phyloP scores from a whole-genome alignment of 305 asterid species.

The Caryopteris hybrid region DNA sequence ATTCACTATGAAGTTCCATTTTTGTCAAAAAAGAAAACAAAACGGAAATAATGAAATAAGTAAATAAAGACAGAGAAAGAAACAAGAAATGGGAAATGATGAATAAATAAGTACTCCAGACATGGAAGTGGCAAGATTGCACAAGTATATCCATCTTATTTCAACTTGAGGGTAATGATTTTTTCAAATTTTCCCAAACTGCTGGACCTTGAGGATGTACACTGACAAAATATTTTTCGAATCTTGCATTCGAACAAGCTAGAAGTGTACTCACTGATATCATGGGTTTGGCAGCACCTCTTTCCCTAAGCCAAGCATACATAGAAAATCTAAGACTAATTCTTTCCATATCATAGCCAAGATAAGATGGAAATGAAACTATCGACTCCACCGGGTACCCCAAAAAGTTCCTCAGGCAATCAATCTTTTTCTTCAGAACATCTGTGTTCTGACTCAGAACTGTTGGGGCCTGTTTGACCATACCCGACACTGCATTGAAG shows the following conservation, averaged over 20 bases:
- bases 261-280: slow-evolving; percentile 75
- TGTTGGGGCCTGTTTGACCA: slow-evolving; percentile 71
- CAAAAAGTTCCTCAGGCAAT: slow-evolving; percentile 41
- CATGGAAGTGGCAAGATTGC: background rate
- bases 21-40: no score
- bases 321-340: slow-evolving; percentile 57
- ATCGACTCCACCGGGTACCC: slow-evolving; percentile 73
- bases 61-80: background rate
- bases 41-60: no score
- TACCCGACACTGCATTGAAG: slow-evolving; percentile 45
- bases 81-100: background rate
- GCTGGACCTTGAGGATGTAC: slow-evolving; percentile 76
- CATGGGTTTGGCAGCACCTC: no score
- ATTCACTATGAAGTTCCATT: no score
- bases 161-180: slow-evolving; percentile 28
- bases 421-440: slow-evolving; percentile 58
- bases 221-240: slow-evolving; percentile 59
- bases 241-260: slow-evolving; percentile 66
- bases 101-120: background rate
- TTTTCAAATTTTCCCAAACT: slow-evolving; percentile 55
- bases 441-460: slow-evolving; percentile 63
- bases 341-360: slow-evolving; percentile 68
- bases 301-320: slow-evolving; percentile 77
- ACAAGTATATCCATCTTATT: slow-evolving; percentile 19
- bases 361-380: slow-evolving; percentile 59